Base-by-base conservation (phyloP, 2,329 filamentous ascomycete genomes). In the Nemania sp. region DNA sequence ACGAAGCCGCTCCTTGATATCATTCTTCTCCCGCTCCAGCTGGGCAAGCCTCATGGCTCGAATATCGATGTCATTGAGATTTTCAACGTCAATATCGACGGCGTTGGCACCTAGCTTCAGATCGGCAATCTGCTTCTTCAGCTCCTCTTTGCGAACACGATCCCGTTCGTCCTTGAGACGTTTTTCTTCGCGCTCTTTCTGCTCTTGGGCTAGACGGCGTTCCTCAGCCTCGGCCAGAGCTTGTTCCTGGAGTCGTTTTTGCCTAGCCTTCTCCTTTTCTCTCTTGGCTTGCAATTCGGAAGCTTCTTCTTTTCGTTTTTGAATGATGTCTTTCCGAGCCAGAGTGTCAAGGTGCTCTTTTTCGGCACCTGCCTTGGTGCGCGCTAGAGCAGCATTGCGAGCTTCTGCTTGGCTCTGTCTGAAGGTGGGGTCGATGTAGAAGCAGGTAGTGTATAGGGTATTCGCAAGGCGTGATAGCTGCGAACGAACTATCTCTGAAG, bases 1-100 rank as follows among this genome's bases (percentile, higher is more conserved):
- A 71, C 92, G 89, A 54, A 98, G 86, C 75, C 90, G 92, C 79
- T 97, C 92, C 66, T 90, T 91, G 68, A 97, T 88, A 73, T 95
- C 92, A 73, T 94, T 96, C 89, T 98, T 99, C 83, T 98, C 95
- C 70, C 94, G 93, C 80, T 98, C 95, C 11, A 99, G 86, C 78
- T 97, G 94, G 63, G 91, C 90, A 59, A 99, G 86, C 83, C 98
- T 98, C 80, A 99, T 90, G 68, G 91, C 90, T 75, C 95, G 93
- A 69, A 99, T 91, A 77, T 98, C 93, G 59, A 97, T 85, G 67
- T 91, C 91, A 64, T 95, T 89, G 57, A 97, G 82, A 70, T 97
- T 87, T 58, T 90, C 88, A 58, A 91, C 78, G 69, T 92, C 92
- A 64, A 97, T 89, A 66, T 88, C 83, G 45, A 87, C 78, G 52